Evolutionary conservation across 148 eudicot genomes (phyloP), one percentile per base, ranked within the genome.

Genomic region (Gaultheria prostrata): DNA sequence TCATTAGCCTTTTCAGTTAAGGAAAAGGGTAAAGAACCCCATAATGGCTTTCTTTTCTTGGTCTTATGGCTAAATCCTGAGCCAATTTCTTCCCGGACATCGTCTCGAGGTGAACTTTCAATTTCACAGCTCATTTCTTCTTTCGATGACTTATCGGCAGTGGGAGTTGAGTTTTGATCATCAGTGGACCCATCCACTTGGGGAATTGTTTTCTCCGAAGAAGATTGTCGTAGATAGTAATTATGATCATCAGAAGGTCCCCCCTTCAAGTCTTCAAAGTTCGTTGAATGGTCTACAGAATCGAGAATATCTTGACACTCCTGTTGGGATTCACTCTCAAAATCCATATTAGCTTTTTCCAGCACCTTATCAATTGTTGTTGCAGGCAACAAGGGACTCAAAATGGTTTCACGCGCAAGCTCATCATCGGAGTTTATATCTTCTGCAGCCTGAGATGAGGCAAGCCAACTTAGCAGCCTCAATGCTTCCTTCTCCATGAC

Each of bases 221-320:
- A 85, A 35, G 69, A 69, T 71, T 73, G 77, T 53, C 75, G 56
- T 46, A 83, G 78, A 79, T 77, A 57, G 75, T 80, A 57, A 77
- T 65, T 81, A 15, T 54, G 54, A 51, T 63, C 88, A 76, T 18
- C 35, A 59, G 86, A 87, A 85, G 87, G 73, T 56, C 80, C 88
- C 80, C 82, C 82, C 32, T 84, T 85, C 30, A 76, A 28, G 87
- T 79, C 88, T 73, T 88, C 89, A 84, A 81, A 85, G 63, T 86
- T 70, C 20, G 75, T 69, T 43, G 77, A 57, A 87, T 89, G 89
- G 80, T 87, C 89, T 78, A 95, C 80, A 61, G 96, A 95, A 90
- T 97, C 98, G 85, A 97, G 99, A 86, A 97, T 97, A 84, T 95
- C 98, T 87, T 93, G 95, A 87, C 98, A 95, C 88, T 95, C 98